Percentiles rank a stretch among this genome's conserved stretches.
phyloP scores from a whole-genome alignment of 495 filamentous ascomycete species.

The Neurospora tetrasperma region DNA sequence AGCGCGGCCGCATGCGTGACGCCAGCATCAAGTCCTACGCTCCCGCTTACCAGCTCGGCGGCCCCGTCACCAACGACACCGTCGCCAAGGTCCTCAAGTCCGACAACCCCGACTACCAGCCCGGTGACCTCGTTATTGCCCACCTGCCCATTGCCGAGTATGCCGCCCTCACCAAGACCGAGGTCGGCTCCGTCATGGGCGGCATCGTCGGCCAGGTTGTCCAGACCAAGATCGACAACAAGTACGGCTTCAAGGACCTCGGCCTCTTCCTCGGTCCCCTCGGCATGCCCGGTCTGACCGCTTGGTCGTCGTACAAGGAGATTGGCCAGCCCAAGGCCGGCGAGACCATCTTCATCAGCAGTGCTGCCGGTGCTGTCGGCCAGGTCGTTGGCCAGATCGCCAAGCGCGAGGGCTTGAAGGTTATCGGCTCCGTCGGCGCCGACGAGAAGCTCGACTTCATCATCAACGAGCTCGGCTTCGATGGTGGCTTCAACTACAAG shows the following conservation, averaged over 20 bases:
- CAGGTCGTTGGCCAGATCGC: constrained; percentile 77
- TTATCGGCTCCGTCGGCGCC: constrained; percentile 59
- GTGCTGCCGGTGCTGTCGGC: constrained; percentile 76
- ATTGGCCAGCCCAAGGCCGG: constrained; percentile 81
- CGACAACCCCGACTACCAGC: constrained; percentile 46
- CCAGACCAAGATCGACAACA: constrained; percentile 45
- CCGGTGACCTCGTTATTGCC: constrained; percentile 59
- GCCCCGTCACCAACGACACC: constrained; percentile 46
- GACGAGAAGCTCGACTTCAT: constrained; percentile 64
- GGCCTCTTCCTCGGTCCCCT: constrained; percentile 60
- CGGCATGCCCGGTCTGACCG: constrained; percentile 83
- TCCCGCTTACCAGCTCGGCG: constrained; percentile 43
- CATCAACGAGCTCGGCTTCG: constrained; percentile 53
- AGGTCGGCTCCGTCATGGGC: constrained; percentile 11
- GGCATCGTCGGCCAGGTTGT: constrained; percentile 3
- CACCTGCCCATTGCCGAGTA: constrained; percentile 54
- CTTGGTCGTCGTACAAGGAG: constrained; percentile 68
- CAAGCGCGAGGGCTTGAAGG: constrained; percentile 76
- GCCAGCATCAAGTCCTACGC: constrained; percentile 49
- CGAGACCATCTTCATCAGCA: constrained; percentile 78
- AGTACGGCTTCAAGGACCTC: constrained; percentile 47
- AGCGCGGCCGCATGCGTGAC: constrained; percentile 57
- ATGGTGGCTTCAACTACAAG: constrained; percentile 64
- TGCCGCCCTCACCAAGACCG: constrained; percentile 26
- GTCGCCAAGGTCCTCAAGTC: constrained; percentile 60